Percentiles rank a stretch among this genome's conserved stretches.
phyloP scores from a whole-genome alignment of 2,329 filamentous ascomycete genomes.

The Penicillium sp. region DNA sequence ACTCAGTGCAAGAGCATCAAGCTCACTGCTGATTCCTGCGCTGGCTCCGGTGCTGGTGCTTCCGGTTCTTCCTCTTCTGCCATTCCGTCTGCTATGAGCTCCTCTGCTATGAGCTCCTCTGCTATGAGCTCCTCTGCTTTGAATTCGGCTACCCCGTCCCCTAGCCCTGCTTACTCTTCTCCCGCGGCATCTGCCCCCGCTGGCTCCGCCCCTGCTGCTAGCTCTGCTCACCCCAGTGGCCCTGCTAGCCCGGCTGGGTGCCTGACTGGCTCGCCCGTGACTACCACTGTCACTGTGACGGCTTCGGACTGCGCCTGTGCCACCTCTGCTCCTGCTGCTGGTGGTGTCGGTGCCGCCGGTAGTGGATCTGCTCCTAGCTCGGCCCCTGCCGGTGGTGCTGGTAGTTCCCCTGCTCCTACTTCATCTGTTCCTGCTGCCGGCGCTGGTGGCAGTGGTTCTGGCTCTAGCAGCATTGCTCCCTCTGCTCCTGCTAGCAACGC shows the following conservation, averaged over 20 bases:
- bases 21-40: conserved; percentile 39
- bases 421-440: background rate
- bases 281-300: background rate
- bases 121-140: conserved; percentile 7
- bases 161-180: background rate
- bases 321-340: conserved; percentile 1
- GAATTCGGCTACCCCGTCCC: conserved; percentile 1
- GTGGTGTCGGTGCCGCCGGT: background rate
- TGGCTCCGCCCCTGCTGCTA: background rate
- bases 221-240: conserved; percentile 1
- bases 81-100: background rate
- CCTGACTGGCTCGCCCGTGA: background rate
- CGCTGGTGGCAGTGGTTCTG: background rate
- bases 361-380: background rate
- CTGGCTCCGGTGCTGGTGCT: conserved; percentile 19
- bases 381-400: background rate
- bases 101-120: conserved; percentile 9
- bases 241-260: background rate
- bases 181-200: background rate
- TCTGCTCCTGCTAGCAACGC: background rate
- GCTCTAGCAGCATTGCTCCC: background rate
- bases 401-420: background rate
- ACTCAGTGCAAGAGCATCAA: conserved; percentile 35
- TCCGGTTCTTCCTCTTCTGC: conserved; percentile 6
- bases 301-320: background rate